phyloP scores from a whole-genome alignment of 2,329 filamentous ascomycete species.

The Fusarium setosum region DNA sequence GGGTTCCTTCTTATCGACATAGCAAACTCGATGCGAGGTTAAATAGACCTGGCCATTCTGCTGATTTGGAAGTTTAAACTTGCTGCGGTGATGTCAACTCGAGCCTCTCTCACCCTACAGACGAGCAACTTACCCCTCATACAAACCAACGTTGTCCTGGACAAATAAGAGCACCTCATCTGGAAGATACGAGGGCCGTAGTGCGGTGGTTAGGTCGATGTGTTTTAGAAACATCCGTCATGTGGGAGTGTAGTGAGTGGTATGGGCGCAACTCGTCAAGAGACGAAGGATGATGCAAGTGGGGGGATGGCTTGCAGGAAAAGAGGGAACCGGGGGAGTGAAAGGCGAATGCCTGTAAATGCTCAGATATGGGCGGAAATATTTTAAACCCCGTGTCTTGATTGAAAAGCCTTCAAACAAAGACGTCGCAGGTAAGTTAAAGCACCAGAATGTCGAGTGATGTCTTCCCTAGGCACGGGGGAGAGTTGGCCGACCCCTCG shows the following conservation, averaged over 20 bases:
- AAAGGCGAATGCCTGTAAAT: neutral
- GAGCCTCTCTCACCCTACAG: neutral
- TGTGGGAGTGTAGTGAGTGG: slow-evolving; percentile 45
- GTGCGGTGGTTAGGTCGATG: slow-evolving; percentile 94
- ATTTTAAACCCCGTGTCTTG: neutral
- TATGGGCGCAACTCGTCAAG: neutral
- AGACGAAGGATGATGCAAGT: slow-evolving; percentile 35
- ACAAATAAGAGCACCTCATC: slow-evolving; percentile 97
- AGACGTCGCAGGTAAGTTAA: slow-evolving; percentile 3
- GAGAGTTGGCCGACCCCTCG: slow-evolving; percentile 23
- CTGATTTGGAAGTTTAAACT: slow-evolving; percentile 93
- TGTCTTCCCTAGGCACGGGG: slow-evolving; percentile 22
- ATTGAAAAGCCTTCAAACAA: neutral
- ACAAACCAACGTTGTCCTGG: slow-evolving; percentile 96
- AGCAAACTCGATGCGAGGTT: slow-evolving; percentile 95
- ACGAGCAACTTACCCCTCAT: slow-evolving; percentile 82
- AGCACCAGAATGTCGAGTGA: slow-evolving; percentile 15
- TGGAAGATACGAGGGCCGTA: slow-evolving; percentile 90
- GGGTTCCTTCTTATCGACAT: slow-evolving; percentile 89
- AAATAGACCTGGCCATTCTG: slow-evolving; percentile 97
- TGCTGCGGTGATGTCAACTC: slow-evolving; percentile 63
- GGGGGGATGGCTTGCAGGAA: slow-evolving; percentile 21
- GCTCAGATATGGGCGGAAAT: too few relatives aligned
- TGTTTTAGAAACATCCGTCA: slow-evolving; percentile 97
- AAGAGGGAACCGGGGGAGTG: slow-evolving; percentile 4